Evolutionary conservation across 306 rosid species (phyloP), one percentile per base, ranked within the genome.

Genomic region (Astragalus glycyphyllos): DNA sequence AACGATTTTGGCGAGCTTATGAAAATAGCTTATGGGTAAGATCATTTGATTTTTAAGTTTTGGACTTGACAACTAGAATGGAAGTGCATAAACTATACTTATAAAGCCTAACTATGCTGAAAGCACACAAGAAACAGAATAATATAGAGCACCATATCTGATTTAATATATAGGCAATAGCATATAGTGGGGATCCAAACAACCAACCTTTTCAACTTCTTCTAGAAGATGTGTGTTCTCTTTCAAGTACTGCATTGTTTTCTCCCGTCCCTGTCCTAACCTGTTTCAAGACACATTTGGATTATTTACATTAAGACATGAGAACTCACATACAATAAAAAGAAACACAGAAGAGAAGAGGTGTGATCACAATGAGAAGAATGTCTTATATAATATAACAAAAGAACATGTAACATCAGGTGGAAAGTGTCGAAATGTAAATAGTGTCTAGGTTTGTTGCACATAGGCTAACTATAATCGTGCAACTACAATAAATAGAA

Each of bases 231-330:
- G 68, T 14, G 95, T 84, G 72, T 87, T 91, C 72, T 94, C 99
- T 73, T 82, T 89, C 73, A 89, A 82, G 86, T 84, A 94, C 74
- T 89, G 96, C 45, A 91, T 67, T 73, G 99, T 86, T 84, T 71
- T 91, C 74, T 94, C 99, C 76, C 99, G 89, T 80, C 97, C 99
- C 75, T 94, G 99, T 68, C 99, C 99, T 79, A 94, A 81, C 87
- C 97, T 94, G 80, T 82, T 72, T 62, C 65, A 57, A 49, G 55
- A 51, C 12, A 65, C 60, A 78, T 76, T 76, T 58, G 66, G 60
- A 69, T 58, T 29, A 65, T 9, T 5, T 45, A 14, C 56, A 59
- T 44, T 75, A 74, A 72, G 66, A 23, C 51, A 74, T 34, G 15
- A 10, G n/a, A 58, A 17, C 53, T 76, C 11, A 56, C 17, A 38